Evolutionary conservation across 176 grass and related monocot genomes (phyloP), one percentile per base, ranked within the genome.

Genomic region (Ananas comosus): DNA sequence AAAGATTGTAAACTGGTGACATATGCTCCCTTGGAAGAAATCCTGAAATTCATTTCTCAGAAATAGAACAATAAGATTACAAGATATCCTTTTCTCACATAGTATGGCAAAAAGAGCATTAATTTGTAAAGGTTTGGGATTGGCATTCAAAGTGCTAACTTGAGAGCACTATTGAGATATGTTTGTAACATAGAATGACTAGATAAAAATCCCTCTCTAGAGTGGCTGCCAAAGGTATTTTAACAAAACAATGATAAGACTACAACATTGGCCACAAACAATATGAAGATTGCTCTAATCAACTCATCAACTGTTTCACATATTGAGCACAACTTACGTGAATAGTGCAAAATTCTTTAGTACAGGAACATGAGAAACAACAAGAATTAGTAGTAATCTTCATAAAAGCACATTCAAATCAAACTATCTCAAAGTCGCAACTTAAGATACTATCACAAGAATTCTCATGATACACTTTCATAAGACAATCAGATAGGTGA

Each of bases 1-100:
- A 81, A 52, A 70, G 13, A 2, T 79, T 53, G 56, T 33, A 33
- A 70, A 14, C 22, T 59, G 58, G 19, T 78, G 29, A 49, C 59
- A 21, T 16, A 76, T 65, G 10, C 9, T 25, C 49, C 28, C 47
- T 68, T 28, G 51, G n/a, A 70, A 70, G 47, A 70, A 70, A 70
- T 51, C 8, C n/a, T 49, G n/a, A 25, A 70, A 70, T 42, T 42
- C 33, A 42, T 42, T 42, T 42, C 33, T 42, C 33, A 42, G 33
- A 42, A 7, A 42, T 42, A 42, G 33, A 42, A 42, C 33, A 42
- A 42, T 42, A 42, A 6, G 33, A 42, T 42, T 42, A 7, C 33
- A 42, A 42, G 33, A 42, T 42, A 42, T 42, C 5, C 33, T 42
- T 42, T 42, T 42, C 33, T 42, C 5, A 7, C 4, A 7, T 42